These are phyloP conservation scores for Cyclostephanos invisitatus DNA, from an alignment of 108 stramenopile species.

Conservation along the genomic window DNA sequence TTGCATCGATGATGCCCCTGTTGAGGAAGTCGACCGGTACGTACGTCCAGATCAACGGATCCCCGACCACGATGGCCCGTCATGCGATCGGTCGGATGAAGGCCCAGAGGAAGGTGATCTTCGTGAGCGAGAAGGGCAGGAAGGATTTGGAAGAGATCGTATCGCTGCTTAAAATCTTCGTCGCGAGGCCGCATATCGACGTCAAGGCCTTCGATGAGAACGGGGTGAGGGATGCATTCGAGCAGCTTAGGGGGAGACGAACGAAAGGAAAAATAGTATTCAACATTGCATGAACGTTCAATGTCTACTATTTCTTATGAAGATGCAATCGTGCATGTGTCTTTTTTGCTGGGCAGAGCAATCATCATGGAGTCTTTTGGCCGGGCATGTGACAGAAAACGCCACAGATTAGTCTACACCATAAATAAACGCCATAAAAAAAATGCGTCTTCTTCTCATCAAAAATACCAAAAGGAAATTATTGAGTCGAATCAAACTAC, in stretches of 20 bases:
- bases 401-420: no score
- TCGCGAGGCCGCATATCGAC: constrained; percentile 18
- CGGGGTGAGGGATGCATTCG: constrained; percentile 36
- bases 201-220: constrained; percentile 38
- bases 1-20: constrained; percentile 15
- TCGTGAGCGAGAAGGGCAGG: constrained; percentile 12
- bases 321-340: no score
- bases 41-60: constrained; percentile 42
- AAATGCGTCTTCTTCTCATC: no score
- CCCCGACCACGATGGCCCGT: constrained; percentile 11
- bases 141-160: constrained; percentile 30
- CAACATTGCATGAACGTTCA: constrained; percentile 16
- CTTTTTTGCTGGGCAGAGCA: no score
- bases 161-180: constrained; percentile 14
- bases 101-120: constrained; percentile 15
- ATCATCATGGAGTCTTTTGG: no score
- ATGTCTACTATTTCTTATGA: no score
- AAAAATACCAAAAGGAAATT: no score
- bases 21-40: constrained; percentile 32
- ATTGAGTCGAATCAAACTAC: no score
- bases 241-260: constrained; percentile 37
- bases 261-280: constrained; percentile 55
- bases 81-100: constrained; percentile 17
- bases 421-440: no score
- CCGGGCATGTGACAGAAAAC: no score